Conservation (phyloP, 345 rosid genomes). For the Hibiscus mutabilis region DNA sequence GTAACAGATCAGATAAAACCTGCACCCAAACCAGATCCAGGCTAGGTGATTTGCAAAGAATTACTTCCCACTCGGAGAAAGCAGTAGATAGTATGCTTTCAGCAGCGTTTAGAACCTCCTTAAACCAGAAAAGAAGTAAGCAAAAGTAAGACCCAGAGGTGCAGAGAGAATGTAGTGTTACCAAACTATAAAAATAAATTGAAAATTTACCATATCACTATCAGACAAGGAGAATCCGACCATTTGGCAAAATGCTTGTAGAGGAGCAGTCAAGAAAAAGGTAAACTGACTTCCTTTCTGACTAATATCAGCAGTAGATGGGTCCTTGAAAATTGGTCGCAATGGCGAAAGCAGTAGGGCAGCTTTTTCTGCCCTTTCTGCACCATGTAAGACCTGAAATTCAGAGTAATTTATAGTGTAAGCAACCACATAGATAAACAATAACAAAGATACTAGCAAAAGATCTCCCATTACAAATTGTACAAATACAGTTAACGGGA, state of each 20-base stretch:
- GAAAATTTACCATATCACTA: slow-evolving; percentile 39
- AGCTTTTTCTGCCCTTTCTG: slow-evolving; percentile 85
- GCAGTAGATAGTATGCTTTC: slow-evolving; percentile 66
- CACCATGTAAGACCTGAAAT: slow-evolving; percentile 72
- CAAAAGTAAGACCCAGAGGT: not conserved
- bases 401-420: slow-evolving; percentile 9
- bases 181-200: not conserved
- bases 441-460: not conserved
- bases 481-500: not conserved
- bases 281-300: slow-evolving; percentile 82
- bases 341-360: slow-evolving; percentile 85
- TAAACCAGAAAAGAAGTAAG: slow-evolving; percentile 1
- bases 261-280: slow-evolving; percentile 79
- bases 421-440: slow-evolving; percentile 10
- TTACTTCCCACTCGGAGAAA: slow-evolving; percentile 77
- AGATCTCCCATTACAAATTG: not conserved
- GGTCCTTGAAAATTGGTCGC: slow-evolving; percentile 47
- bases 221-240: slow-evolving; percentile 50
- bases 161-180: slow-evolving; percentile 1
- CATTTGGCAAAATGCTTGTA: slow-evolving; percentile 84
- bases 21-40: slow-evolving; percentile 96
- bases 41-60: slow-evolving; percentile 62
- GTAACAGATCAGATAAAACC: slow-evolving; percentile 71
- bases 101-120: slow-evolving; percentile 59
- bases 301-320: slow-evolving; percentile 29